Percentiles rank a stretch among this genome's conserved stretches.
These are phyloP conservation scores for Phytopythium montanum DNA, from an alignment of 352 stramenopile species.

Conservation along the genomic window DNA sequence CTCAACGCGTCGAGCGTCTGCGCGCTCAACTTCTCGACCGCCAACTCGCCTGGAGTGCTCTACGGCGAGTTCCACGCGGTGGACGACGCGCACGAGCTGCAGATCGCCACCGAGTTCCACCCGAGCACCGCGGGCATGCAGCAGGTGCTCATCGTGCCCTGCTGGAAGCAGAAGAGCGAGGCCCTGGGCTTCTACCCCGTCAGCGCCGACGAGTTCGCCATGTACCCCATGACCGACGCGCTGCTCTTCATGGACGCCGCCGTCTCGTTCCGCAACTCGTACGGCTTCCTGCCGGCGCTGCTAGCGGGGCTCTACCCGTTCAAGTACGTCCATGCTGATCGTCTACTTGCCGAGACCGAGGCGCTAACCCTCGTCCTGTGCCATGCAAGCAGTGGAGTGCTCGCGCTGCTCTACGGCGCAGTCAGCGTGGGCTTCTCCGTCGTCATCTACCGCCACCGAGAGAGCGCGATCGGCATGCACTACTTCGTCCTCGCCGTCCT, in stretches of 20 bases:
- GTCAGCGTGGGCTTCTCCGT: conserved; percentile 66
- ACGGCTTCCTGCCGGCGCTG: conserved; percentile 77
- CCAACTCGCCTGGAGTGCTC: conserved; percentile 38
- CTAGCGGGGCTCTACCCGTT: conserved; percentile 83
- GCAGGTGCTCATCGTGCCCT: conserved; percentile 63
- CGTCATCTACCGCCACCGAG: conserved; percentile 64
- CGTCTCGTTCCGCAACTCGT: conserved; percentile 76
- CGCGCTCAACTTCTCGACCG: conserved; percentile 54
- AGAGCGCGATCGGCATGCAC: conserved; percentile 75
- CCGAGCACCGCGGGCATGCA: conserved; percentile 52
- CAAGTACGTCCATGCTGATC: conserved; percentile 38
- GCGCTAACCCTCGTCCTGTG: conserved; percentile 3
- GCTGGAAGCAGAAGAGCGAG: conserved; percentile 82
- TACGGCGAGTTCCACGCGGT: conserved; percentile 57
- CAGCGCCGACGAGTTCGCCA: conserved; percentile 58
- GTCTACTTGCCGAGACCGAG: background rate
- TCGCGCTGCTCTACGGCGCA: conserved; percentile 71
- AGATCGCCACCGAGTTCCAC: conserved; percentile 48
- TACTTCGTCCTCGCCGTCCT: conserved; percentile 81
- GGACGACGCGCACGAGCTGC: conserved; percentile 30
- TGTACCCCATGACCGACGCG: conserved; percentile 72
- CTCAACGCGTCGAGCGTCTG: conserved; percentile 57
- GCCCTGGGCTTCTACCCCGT: conserved; percentile 71
- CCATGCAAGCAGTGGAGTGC: conserved; percentile 32
- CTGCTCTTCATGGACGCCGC: conserved; percentile 56